Base-by-base conservation (phyloP, 2,329 filamentous ascomycete species). In the Alternaria arbusti region DNA sequence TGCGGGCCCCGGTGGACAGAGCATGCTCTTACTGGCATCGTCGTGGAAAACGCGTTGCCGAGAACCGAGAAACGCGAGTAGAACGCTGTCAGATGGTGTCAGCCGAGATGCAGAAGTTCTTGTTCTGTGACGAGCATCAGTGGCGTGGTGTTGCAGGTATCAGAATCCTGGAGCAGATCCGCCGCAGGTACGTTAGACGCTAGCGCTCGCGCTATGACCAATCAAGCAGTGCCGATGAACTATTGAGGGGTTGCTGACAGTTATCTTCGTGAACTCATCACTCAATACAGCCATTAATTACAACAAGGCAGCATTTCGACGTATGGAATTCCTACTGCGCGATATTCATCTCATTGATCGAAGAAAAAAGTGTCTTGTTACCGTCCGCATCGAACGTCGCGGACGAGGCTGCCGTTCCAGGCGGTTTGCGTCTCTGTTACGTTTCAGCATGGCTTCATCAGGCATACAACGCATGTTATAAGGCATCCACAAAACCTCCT, bases 371-470 rank as follows among this genome's bases (percentile, higher is more conserved):
- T 11, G 44, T 25, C 13, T 15, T 7, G 1, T 43, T 26, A 13
- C 25, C 36, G 20, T 13, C 6, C 1, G 15, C n/a, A 23, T 52
- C 28, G 32, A 54, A 56, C 28, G 49, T 47, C 32, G 46, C 50
- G 44, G 61, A 65, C 55, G 32, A 15, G 20, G 46, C 43, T 54
- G 36, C 30, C 45, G 63, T 70, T 70, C 68, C 67, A 68, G 62
- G 69, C 57, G 59, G 26, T 28, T 62, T 54, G 47, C 58, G 70
- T 70, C 67, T 69, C 66, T 65, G 47, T 23, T 61, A 49, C 25
- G 70, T 72, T 74, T 74, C 69, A 73, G 61, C 26, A 68, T 43
- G 44, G 61, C 63, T 65, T 67, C 67, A 59, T 57, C 46, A 63
- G 60, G 59, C 57, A 68, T 30, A 13, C 45, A 49, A 56, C 47